These are phyloP conservation scores for Aspergillus fijiensis DNA, from an alignment of 2,329 filamentous ascomycete genomes.

Conservation along the genomic window DNA sequence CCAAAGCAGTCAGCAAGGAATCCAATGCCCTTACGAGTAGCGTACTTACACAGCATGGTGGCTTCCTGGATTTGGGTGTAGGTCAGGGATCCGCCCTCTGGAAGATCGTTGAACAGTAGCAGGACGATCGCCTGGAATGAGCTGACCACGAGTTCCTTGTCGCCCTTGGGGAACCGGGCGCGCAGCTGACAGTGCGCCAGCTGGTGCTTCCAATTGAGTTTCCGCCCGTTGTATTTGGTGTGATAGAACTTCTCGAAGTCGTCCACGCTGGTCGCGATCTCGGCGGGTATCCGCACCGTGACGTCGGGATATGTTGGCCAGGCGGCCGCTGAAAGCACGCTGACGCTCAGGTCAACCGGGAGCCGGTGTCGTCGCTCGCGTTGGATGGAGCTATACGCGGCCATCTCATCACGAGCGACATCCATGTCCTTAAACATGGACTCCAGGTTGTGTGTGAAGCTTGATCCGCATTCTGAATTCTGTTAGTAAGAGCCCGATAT, in stretches of 20 bases:
- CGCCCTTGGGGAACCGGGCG: conserved; percentile 73
- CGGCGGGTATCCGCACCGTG: conserved; percentile 69
- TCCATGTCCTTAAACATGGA: conserved; percentile 99
- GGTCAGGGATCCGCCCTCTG: conserved; percentile 62
- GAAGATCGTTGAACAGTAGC: conserved; percentile 78
- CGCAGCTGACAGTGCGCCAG: conserved; percentile 88
- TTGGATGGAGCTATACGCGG: conserved; percentile 72
- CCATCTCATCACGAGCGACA: conserved; percentile 87
- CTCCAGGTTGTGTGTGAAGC: conserved; percentile 95
- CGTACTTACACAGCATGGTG: conserved; percentile 66
- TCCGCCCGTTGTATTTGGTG: conserved; percentile 81
- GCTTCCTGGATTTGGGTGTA: conserved; percentile 74
- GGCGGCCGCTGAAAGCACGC: conserved; percentile 82
- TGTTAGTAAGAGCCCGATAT: neutral
- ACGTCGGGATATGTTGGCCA: conserved; percentile 91
- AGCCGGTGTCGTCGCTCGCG: conserved; percentile 59
- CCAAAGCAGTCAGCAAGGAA: conserved; percentile 27
- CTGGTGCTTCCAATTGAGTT: conserved; percentile 86
- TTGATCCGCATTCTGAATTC: conserved; percentile 74
- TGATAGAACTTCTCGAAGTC: conserved; percentile 86
- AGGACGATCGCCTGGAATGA: conserved; percentile 91
- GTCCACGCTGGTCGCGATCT: conserved; percentile 73
- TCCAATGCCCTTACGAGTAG: neutral
- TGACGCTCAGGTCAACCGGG: conserved; percentile 75
- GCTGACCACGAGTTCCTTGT: conserved; percentile 86